Base-by-base conservation (phyloP, 2,329 filamentous ascomycete genomes). In the Amesomyces nigricolor region DNA sequence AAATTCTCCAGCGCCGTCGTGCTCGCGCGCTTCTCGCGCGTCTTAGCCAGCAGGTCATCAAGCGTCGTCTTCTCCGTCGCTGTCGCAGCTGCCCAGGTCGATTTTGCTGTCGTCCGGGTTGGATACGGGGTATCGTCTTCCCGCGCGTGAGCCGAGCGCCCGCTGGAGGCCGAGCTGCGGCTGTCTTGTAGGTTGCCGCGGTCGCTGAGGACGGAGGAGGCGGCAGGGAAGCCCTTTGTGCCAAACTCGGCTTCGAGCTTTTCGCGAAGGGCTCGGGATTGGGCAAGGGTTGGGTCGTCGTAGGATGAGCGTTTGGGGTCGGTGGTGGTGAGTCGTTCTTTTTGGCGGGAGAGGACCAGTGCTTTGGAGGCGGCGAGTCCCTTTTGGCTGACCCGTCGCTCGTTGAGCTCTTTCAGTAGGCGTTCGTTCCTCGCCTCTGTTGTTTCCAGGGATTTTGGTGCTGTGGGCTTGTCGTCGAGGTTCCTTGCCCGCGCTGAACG, bases 391-490 rank as follows among this genome's bases (percentile, higher is more conserved):
- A 45, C 53, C 17, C 39, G 53, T 40, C 53, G 51, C 30, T 57
- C 61, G 7, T 58, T 37, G 2, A 63, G 47, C 26, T 63, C 61
- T 30, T 57, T 58, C 1, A 54, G 51, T 17, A 58, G 32, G 38
- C 54, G 51, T 2, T 51, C 58, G 39, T 49, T 57, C 40, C 57
- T 56, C 30, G 55, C 58, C 38, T 61, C 63, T 9, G 43, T 50
- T 14, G 56, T 43, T 38, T 60, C 58, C 3, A 60, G 38, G 26
- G 58, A 46, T 16, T 51, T 59, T 19, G 52, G 47, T 5, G 56
- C 54, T n/a, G 51, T 65, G 17, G 62, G 42, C 53, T 67, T 64
- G 11, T 62, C 62, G 45, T 64, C 66, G n/a, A 69, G 61, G 51
- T 63, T 67, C 42, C 57, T 65, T 35, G 67, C 65, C 60, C 63